phyloP scores from a whole-genome alignment of 495 filamentous ascomycete species.

The Penicillium crystallinum region DNA sequence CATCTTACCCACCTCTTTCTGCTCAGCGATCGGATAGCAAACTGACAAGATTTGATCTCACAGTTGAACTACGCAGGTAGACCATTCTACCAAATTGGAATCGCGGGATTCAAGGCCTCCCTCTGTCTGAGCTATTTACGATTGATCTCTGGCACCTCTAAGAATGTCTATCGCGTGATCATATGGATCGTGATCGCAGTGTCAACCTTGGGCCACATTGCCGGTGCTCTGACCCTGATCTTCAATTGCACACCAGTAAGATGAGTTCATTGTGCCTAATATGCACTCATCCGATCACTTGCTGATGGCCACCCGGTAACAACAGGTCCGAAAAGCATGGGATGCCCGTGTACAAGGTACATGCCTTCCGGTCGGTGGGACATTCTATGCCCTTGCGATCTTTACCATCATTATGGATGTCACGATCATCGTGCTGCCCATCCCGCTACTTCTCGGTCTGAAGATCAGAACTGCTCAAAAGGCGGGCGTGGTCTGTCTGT shows the following conservation, averaged over 20 bases:
- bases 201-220: conserved; percentile 44
- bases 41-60: not conserved
- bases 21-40: not conserved
- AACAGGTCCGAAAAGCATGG: conserved; percentile 48
- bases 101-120: conserved; percentile 55
- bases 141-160: conserved; percentile 44
- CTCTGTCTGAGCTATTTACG: conserved; percentile 54
- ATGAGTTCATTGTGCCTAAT: not conserved
- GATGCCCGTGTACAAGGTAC: conserved; percentile 27
- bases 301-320: not conserved
- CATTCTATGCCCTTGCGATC: conserved; percentile 49
- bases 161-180: conserved; percentile 39
- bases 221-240: conserved; percentile 45
- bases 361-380: conserved; percentile 47
- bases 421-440: conserved; percentile 48
- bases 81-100: conserved; percentile 55
- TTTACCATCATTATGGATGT: conserved; percentile 51
- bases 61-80: conserved; percentile 52
- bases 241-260: conserved; percentile 50
- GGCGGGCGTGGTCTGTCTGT: conserved; percentile 48
- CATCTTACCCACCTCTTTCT: not conserved
- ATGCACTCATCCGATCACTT: not conserved
- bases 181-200: conserved; percentile 43
- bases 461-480: conserved; percentile 50
- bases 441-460: conserved; percentile 48